Base-by-base conservation (phyloP, 306 rosid species). In the Quercus bicolor region DNA sequence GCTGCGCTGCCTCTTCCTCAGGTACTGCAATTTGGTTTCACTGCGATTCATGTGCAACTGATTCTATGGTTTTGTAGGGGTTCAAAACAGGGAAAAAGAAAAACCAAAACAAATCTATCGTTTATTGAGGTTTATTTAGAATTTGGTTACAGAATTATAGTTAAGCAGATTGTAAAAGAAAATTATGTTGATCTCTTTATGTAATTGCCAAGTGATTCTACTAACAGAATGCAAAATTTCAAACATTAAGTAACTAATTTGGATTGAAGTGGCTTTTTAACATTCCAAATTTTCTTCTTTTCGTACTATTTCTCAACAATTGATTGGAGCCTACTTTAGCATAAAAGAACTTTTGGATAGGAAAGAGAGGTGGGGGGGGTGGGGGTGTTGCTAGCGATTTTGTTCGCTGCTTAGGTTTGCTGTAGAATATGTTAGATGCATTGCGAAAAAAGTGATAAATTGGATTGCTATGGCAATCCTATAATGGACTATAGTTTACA, bases 1-100 rank as follows among this genome's bases (percentile, higher is more conserved):
- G 97, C 97, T 57, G 71, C 95, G 13, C 79, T 89, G 70, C 98
- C 98, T 81, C 97, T 94, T 87, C 97, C 98, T 16, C 98, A 94
- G 98, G 98, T 92, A 85, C 69, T 33, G 6, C 72, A 10, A 19
- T 19, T 19, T 68, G 10, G 72, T 68, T 34, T 68, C 48, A 18
- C 40, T 66, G 19, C 8, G 15, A 31, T 66, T 33, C n/a, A 4
- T 33, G 51, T 66, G 71, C 71, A 66, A 8, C 19, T 66, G 71
- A 18, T 66, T 31, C 51, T 62, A 14, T 62, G 40, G 21, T 62
- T 28, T 29, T 28, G n/a, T 62, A 24, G 20, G 29, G 69, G 43
- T 29, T 62, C 20, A 15, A 28, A 26, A 6, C 28, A 14, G 0
- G 20, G 6, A 59, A 26, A 21, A 23, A 12, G 16, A 19, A 68